These are phyloP conservation scores for Prototheca stagnorum DNA, from an alignment of 163 green algal species.

Conservation along the genomic window DNA sequence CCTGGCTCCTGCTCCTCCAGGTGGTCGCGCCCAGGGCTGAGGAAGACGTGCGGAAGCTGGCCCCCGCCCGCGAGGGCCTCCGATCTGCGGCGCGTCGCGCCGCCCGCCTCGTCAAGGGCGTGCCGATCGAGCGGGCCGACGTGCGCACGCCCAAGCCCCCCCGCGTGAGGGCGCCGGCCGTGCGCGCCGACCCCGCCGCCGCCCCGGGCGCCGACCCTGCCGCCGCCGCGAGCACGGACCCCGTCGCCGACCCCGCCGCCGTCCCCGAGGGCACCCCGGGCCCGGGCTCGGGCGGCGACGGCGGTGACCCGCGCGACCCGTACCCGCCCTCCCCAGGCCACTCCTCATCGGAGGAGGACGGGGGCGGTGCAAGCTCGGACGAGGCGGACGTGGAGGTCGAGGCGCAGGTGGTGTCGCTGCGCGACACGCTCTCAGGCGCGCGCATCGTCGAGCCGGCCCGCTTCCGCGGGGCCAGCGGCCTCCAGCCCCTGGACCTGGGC, in stretches of 20 bases:
- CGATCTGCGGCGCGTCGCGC: neutral
- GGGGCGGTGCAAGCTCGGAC: too few relatives aligned
- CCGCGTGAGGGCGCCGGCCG: too few relatives aligned
- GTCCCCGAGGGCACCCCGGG: neutral
- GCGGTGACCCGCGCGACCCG: too few relatives aligned
- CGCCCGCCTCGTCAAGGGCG: neutral
- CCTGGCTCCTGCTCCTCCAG: constrained; percentile 26
- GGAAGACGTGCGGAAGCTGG: constrained; percentile 18
- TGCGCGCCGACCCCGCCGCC: too few relatives aligned
- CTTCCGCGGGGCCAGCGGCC: constrained; percentile 33
- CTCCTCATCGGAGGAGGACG: too few relatives aligned
- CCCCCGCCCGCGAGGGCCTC: neutral
- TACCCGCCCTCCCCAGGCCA: too few relatives aligned
- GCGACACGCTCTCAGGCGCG: constrained; percentile 36
- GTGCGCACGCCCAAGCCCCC: too few relatives aligned
- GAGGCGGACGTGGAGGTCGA: constrained; percentile 33
- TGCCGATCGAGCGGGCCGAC: too few relatives aligned
- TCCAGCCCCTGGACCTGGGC: constrained; percentile 63
- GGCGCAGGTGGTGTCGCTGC: constrained; percentile 41
- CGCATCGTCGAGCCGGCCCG: constrained; percentile 43
- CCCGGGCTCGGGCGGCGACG: neutral
- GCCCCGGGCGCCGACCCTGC: too few relatives aligned
- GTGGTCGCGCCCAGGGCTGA: constrained; percentile 10
- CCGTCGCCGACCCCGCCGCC: too few relatives aligned
- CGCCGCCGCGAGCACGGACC: too few relatives aligned